phyloP scores from a whole-genome alignment of 441 rosid genomes.

The Biscutella laevigata region DNA sequence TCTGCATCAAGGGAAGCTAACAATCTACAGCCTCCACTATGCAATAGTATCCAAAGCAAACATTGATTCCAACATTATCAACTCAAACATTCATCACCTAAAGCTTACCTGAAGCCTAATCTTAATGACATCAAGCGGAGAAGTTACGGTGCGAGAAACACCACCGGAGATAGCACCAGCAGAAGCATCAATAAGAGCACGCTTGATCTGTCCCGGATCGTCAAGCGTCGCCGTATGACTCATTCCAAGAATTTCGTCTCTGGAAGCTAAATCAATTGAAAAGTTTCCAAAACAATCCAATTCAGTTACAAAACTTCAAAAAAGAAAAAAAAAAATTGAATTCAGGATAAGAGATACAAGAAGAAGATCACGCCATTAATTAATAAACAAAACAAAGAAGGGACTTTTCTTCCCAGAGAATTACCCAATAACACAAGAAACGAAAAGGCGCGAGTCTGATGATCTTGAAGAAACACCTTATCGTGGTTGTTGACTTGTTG shows the following conservation, averaged over 20 bases:
- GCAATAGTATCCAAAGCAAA: background rate
- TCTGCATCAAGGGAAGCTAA: no score
- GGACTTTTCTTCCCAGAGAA: background rate
- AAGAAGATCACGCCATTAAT: no score
- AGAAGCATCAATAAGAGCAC: constrained; percentile 50
- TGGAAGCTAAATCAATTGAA: constrained; percentile 22
- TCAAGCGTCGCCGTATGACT: constrained; percentile 34
- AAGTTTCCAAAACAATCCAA: constrained; percentile 5
- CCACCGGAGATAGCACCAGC: constrained; percentile 84
- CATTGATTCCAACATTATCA: background rate
- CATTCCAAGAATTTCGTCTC: constrained; percentile 22
- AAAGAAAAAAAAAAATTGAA: constrained; percentile 7
- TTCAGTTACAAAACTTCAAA: constrained; percentile 9
- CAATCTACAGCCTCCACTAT: background rate
- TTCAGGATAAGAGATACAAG: no score
- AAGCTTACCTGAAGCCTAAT: constrained; percentile 87
- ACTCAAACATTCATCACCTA: background rate
- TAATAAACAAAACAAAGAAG: background rate
- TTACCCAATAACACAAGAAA: background rate
- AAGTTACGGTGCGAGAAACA: constrained; percentile 75
- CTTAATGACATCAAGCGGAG: constrained; percentile 98
- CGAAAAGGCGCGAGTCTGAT: constrained; percentile 10
- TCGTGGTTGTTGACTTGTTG: no score
- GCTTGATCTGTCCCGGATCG: constrained; percentile 65
- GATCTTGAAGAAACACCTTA: no score